Conservation (phyloP, 345 rosid genomes). For the Euphorbia tirucalli region DNA sequence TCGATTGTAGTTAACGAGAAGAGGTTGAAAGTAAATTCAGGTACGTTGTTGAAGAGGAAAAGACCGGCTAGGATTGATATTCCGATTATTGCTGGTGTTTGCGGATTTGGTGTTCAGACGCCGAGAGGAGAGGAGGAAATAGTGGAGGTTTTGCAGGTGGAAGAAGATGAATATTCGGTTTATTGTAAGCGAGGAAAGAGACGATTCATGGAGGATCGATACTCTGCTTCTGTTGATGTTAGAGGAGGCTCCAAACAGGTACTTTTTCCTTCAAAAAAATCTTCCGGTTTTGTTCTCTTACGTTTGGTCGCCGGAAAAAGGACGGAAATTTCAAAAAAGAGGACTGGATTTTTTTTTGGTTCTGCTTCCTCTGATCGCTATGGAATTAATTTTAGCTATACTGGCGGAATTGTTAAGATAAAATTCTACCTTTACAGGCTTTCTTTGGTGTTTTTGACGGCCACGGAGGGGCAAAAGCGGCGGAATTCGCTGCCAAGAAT, state of each 20-base stretch:
- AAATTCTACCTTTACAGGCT: conserved; percentile 40
- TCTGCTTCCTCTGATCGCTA: too few relatives aligned
- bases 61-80: conserved; percentile 41
- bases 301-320: neutral
- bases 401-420: too few relatives aligned
- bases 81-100: conserved; percentile 16
- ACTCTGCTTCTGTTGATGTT: conserved; percentile 27
- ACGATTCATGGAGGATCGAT: conserved; percentile 47
- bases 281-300: neutral
- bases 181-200: conserved; percentile 48
- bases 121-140: conserved; percentile 21
- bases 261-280: neutral
- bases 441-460: conserved; percentile 89
- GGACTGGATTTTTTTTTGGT: too few relatives aligned
- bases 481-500: conserved; percentile 71
- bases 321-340: neutral
- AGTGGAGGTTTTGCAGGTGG: conserved; percentile 29
- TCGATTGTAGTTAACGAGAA: conserved; percentile 2
- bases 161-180: conserved; percentile 40
- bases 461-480: conserved; percentile 80
- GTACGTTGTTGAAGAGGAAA: conserved; percentile 35
- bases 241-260: conserved; percentile 33
- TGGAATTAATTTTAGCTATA: too few relatives aligned
- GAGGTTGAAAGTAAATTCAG: conserved; percentile 3
- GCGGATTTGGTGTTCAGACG: conserved; percentile 14